Evolutionary conservation across 768 basidiomycete genomes (phyloP).

Genomic region (Neoboletus brunneissimus): DNA sequence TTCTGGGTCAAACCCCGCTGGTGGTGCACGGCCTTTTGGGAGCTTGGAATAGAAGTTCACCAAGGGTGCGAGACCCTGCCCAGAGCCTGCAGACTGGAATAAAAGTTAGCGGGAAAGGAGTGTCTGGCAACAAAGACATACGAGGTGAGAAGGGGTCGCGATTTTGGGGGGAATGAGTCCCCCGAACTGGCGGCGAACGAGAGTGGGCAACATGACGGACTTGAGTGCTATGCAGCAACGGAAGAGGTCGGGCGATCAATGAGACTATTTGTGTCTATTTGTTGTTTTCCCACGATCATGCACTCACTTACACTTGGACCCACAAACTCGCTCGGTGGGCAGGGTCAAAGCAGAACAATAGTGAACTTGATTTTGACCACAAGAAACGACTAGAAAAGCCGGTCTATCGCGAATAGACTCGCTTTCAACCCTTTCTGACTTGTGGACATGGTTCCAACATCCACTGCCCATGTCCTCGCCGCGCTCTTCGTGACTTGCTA

Average conservation of each 20-base stretch:
- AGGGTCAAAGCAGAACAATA: constrained; percentile 14
- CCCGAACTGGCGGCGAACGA: constrained; percentile 80
- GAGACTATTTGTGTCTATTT: constrained; percentile 19
- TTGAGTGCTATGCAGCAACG: constrained; percentile 9
- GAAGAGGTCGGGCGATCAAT: constrained; percentile 17
- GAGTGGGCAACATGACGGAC: constrained; percentile 72
- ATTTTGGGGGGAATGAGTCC: constrained; percentile 93
- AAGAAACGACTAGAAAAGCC: constrained; percentile 12
- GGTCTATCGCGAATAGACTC: constrained; percentile 6
- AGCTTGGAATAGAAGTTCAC: constrained; percentile 97
- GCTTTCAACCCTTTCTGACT: neutral
- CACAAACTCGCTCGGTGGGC: neutral
- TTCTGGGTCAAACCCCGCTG: constrained; percentile 67
- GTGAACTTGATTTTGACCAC: constrained; percentile 7
- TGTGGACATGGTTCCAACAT: constrained; percentile 27
- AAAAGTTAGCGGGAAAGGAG: constrained; percentile 3
- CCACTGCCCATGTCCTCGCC: constrained; percentile 52
- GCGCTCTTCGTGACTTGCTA: constrained; percentile 62
- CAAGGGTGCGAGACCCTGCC: constrained; percentile 76
- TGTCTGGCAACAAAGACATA: constrained; percentile 30
- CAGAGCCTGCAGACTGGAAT: constrained; percentile 73
- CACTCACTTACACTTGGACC: constrained; percentile 5
- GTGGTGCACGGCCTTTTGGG: constrained; percentile 79
- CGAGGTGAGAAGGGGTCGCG: constrained; percentile 85
- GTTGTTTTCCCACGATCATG: constrained; percentile 17